Base-by-base conservation (phyloP, 2,329 filamentous ascomycete genomes). In the Aspergillus sclerotialis region DNA sequence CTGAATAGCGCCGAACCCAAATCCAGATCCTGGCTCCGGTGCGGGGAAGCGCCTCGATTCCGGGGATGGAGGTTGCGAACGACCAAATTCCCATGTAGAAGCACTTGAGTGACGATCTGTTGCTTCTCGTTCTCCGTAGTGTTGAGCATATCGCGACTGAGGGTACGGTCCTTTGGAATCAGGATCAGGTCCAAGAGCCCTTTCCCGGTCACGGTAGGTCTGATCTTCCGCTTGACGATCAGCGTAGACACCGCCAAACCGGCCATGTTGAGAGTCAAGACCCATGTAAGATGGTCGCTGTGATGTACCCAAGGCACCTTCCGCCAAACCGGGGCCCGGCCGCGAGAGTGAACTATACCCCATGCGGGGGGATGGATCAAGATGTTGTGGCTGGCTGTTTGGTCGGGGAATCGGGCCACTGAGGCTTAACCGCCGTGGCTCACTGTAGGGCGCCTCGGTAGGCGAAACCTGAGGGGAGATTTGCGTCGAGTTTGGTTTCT, bases 351-450 rank as follows among this genome's bases (percentile, higher is more conserved):
- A 60, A 25, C 58, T 62, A 36, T 63, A 64, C 7, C 54, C 52
- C 3, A 58, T 36, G 24, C 60, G 55, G 13, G 49, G 36, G 4
- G 52, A 34, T n/a, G 46, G 39, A 19, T 65, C 61, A 12, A 59
- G 51, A 25, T 61, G 56, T 21, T 55, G 58, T 13, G 61, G 60
- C 31, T 65, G 62, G 28, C 61, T 68, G 37, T 50, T 67, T 6
- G 64, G 60, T 29, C 65, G 56, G 37, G 61, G 56, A 21, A 63
- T 58, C 3, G 64, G 57, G n/a, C 59, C 64, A 35, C 55, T 63
- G 25, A 67, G 55, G 38, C 65, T 68, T 43, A 61, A 55, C n/a
- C 64, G 61, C 37, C 64, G 58, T 16, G 56, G 46, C 17, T 61
- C 59, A 24, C 39, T 46, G 32, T 58, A 57, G 1, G 55, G 43